A percentile compares a stretch with the other conserved stretches of the same genome.
Evolutionary conservation across 208 protist genomes (phyloP).

Genomic region (Leptomonas seymouri): DNA sequence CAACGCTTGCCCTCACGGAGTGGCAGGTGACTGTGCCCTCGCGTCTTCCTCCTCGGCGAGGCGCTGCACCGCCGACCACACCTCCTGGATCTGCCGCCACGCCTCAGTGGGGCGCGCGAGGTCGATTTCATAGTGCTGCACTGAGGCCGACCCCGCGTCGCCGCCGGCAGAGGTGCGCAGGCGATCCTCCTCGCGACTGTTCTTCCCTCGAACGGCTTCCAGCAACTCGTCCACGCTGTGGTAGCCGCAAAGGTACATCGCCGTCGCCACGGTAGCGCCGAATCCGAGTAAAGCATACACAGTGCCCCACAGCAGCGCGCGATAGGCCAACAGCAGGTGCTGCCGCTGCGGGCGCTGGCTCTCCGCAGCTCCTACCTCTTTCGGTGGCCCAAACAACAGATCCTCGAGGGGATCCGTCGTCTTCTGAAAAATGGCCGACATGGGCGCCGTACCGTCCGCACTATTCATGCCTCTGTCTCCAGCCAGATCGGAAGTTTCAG

Average conservation of each 20-base stretch:
- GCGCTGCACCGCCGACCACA: slow-evolving; percentile 56
- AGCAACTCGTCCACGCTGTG: slow-evolving; percentile 40
- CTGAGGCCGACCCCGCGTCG: not conserved
- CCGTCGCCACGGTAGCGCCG: slow-evolving; percentile 28
- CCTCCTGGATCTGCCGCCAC: slow-evolving; percentile 53
- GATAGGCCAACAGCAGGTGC: slow-evolving; percentile 74
- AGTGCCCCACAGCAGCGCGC: slow-evolving; percentile 72
- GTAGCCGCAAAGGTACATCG: slow-evolving; percentile 70
- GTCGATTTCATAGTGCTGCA: slow-evolving; percentile 72
- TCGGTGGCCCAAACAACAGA: slow-evolving; percentile 30
- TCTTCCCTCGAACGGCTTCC: slow-evolving; percentile 44
- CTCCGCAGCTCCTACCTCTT: slow-evolving; percentile 20
- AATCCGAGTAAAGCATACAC: slow-evolving; percentile 66
- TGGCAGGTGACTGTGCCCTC: not conserved
- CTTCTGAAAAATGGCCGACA: slow-evolving; percentile 23
- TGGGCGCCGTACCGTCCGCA: not conserved
- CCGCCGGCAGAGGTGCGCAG: slow-evolving; percentile 21
- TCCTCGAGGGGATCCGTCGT: slow-evolving; percentile 53
- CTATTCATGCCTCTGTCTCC: not conserved
- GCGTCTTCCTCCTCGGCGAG: slow-evolving; percentile 14
- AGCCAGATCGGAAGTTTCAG: not conserved
- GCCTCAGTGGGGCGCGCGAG: slow-evolving; percentile 54
- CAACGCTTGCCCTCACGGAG: not conserved
- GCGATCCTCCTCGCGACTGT: slow-evolving; percentile 41
- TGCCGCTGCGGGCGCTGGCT: slow-evolving; percentile 11